Evolutionary conservation across 1,139 yeast species (phyloP).

Genomic region (Candida frijolesensis): DNA sequence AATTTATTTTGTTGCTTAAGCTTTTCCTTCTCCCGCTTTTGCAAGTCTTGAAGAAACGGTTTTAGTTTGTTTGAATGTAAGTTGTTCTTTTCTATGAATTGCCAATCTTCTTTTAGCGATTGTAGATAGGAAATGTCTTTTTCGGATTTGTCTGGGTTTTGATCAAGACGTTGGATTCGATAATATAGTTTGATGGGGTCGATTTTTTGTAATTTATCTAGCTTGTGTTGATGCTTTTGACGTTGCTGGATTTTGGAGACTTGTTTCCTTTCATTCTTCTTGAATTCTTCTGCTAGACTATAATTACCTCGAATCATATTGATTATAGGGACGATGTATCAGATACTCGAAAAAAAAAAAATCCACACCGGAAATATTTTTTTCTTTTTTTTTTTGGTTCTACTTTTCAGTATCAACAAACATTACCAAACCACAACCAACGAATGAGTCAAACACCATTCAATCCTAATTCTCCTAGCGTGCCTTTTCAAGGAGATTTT

Average conservation of each 20-base stretch:
- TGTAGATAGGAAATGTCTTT: conserved; percentile 27
- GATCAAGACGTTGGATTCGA: conserved; percentile 30
- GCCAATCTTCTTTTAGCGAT: conserved; percentile 41
- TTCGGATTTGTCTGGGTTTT: conserved; percentile 18
- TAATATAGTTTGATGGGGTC: conserved; percentile 40
- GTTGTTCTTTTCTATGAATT: conserved; percentile 36
- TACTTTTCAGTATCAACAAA: not conserved
- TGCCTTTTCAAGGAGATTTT: conserved; percentile 18
- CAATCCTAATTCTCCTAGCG: conserved; percentile 10
- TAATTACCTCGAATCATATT: conserved; percentile 44
- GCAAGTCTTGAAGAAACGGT: conserved; percentile 22
- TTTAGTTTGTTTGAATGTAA: conserved; percentile 35
- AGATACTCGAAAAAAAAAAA: conserved; percentile 1
- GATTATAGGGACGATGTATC: not conserved
- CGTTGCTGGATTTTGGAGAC: conserved; percentile 40
- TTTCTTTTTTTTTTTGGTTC: not conserved
- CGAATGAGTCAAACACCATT: conserved; percentile 18
- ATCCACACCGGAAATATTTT: not conserved
- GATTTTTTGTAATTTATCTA: conserved; percentile 26
- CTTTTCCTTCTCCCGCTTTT: conserved; percentile 19
- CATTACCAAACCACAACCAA: not conserved
- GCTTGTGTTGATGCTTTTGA: conserved; percentile 36
- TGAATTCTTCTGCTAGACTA: conserved; percentile 44
- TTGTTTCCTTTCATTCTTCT: conserved; percentile 39
- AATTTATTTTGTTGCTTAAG: conserved; percentile 27